Conservation (phyloP, 371 early-diverging fungal species). For the Thermomucor indicae-seudaticae region DNA sequence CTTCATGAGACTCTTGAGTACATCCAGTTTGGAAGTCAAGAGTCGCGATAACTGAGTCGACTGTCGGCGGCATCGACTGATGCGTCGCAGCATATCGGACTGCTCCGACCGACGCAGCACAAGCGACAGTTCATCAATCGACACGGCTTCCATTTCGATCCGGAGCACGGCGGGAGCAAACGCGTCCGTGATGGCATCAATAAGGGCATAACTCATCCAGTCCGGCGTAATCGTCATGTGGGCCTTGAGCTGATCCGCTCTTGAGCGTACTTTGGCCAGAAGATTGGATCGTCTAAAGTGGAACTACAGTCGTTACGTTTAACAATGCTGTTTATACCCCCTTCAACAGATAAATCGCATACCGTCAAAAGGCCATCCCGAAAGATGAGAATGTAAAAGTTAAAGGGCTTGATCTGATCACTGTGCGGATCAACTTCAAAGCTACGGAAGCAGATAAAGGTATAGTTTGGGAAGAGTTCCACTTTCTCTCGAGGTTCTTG, state of each 20-base stretch:
- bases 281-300: slow-evolving; percentile 32
- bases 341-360: slow-evolving; percentile 7
- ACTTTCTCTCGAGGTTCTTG: slow-evolving; percentile 75
- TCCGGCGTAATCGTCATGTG: slow-evolving; percentile 49
- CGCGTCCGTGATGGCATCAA: slow-evolving; percentile 80
- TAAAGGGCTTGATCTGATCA: slow-evolving; percentile 55
- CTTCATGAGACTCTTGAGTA: slow-evolving; percentile 76
- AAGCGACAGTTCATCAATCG: slow-evolving; percentile 84
- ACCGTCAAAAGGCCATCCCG: slow-evolving; percentile 57
- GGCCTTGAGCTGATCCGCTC: slow-evolving; percentile 34
- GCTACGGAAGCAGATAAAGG: slow-evolving; percentile 64
- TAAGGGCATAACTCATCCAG: slow-evolving; percentile 80
- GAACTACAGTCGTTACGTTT: slow-evolving; percentile 15
- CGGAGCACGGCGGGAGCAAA: slow-evolving; percentile 70
- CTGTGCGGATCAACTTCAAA: slow-evolving; percentile 59
- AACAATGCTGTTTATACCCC: not conserved
- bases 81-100: slow-evolving; percentile 82
- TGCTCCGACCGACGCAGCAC: slow-evolving; percentile 71
- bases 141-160: slow-evolving; percentile 82
- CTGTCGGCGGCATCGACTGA: slow-evolving; percentile 77
- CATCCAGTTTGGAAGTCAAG: slow-evolving; percentile 74
- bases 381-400: slow-evolving; percentile 80
- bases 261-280: slow-evolving; percentile 25
- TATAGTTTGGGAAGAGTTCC: slow-evolving; percentile 68
- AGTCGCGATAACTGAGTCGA: slow-evolving; percentile 73